phyloP scores from a whole-genome alignment of 139 green algal species.

The Picochlorum costavermella region DNA sequence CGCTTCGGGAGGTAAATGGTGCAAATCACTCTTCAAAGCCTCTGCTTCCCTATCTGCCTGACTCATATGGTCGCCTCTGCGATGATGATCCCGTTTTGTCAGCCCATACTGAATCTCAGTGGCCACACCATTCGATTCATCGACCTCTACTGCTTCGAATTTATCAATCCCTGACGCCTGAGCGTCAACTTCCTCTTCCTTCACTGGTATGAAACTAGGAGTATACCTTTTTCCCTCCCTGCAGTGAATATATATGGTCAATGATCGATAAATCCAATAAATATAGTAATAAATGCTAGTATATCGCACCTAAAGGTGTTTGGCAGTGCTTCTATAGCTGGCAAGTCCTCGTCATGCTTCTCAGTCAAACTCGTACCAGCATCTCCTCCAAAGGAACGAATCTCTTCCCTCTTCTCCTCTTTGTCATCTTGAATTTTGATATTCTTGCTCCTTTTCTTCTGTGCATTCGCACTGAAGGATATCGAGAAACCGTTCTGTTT shows the following conservation, averaged over 20 bases:
- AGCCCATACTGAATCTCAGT: constrained; percentile 25
- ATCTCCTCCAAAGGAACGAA: no score
- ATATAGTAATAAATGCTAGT: not conserved
- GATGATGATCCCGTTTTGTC: not conserved
- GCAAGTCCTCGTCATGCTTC: no score
- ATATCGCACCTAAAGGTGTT: not conserved
- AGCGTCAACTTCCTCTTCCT: constrained; percentile 7
- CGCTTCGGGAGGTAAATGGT: constrained; percentile 17
- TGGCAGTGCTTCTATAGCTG: not conserved
- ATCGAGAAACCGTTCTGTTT: no score
- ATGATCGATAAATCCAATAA: not conserved
- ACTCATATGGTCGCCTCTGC: not conserved
- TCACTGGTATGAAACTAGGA: constrained; percentile 22
- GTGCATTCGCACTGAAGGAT: no score
- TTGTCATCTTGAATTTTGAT: no score
- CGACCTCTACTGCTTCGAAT: constrained; percentile 25
- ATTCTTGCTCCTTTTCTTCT: no score
- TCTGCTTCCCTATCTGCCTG: constrained; percentile 8
- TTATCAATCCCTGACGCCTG: constrained; percentile 21
- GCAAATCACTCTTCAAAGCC: constrained; percentile 20
- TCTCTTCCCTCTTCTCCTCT: no score
- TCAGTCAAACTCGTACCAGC: no score
- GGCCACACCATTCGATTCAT: constrained; percentile 11
- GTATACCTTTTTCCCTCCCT: constrained; percentile 5
- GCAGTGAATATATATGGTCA: not conserved